Evolutionary conservation across 2,329 filamentous ascomycete genomes (phyloP), one percentile per base, ranked within the genome.

Genomic region (Shiraia bambusicola): DNA sequence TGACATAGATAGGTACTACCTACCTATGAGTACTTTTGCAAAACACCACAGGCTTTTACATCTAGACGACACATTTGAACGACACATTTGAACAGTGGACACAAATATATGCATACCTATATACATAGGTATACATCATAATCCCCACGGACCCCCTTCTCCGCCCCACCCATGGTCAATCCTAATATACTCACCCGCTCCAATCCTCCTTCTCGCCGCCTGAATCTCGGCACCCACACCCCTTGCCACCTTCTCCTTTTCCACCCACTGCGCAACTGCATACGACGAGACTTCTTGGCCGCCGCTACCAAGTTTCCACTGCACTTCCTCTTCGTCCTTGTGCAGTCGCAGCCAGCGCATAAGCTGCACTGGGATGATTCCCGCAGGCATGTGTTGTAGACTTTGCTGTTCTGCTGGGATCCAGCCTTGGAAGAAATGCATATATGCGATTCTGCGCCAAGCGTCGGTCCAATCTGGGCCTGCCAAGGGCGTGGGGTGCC

Each of bases 371-470:
- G 62, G 55, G 4, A 69, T 44, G 10, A 64, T 49, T 4, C 66
- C 58, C 3, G 66, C 58, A 1, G 70, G 69, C 49, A 72, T 60
- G 6, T 55, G 58, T 32, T 60, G 56, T 27, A 71, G 47, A 7
- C 50, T 53, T 29, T 47, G 45, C 1, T 45, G 49, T 24, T 67
- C 57, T 30, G 43, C 49, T 3, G 72, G 72, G 3, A 73, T 64
- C 72, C 72, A 74, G 30, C 72, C 72, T 47, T 75, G 73, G 14
- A 64, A 65, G 16, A 70, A 47, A 22, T 70, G 69, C 28, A 76
- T 25, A 22, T 72, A 70, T 1, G 50, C 58, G 15, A 76, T 56
- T 17, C 71, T 72, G n/a, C 67, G 63, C 73, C 73, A 76, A 2
- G 65, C 65, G 9, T 62, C 62, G 17, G 63, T 66, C 66, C 71